Evolutionary conservation across 148 eudicot genomes (phyloP).

Genomic region (Silene latifolia): DNA sequence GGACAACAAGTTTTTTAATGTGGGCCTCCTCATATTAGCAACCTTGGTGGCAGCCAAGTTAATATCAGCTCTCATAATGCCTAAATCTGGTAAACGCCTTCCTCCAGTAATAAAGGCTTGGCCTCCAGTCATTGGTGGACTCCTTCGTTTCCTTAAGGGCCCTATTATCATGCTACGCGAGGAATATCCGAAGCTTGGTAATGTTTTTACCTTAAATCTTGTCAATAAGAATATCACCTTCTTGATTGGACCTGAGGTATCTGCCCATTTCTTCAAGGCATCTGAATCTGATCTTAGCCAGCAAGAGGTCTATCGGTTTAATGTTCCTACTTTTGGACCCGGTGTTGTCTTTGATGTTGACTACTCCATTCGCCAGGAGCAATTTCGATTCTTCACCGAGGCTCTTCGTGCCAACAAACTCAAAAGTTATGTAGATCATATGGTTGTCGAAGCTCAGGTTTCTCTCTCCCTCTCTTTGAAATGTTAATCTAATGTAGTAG

Average conservation of each 20-base stretch:
- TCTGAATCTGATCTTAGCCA: conserved; percentile 90
- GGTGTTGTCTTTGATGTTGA: conserved; percentile 98
- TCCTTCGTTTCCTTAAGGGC: conserved; percentile 65
- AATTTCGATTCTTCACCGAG: conserved; percentile 93
- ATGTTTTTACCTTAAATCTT: conserved; percentile 77
- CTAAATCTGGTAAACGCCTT: conserved; percentile 56
- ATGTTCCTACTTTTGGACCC: conserved; percentile 94
- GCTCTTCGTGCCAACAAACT: conserved; percentile 78
- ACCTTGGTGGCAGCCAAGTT: conserved; percentile 68
- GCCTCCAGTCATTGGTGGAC: conserved; percentile 71
- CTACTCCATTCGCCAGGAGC: conserved; percentile 80
- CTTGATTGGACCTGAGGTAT: conserved; percentile 91
- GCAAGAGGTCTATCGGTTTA: conserved; percentile 91
- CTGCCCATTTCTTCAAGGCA: conserved; percentile 95
- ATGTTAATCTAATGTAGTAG: no score
- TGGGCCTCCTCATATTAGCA: conserved; percentile 59
- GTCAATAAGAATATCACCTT: conserved; percentile 77
- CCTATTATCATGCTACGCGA: conserved; percentile 80
- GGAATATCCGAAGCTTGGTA: conserved; percentile 88
- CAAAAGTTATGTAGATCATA: conserved; percentile 83
- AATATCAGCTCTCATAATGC: conserved; percentile 45
- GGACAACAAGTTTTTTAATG: conserved; percentile 41
- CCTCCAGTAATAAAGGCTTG: conserved; percentile 67
- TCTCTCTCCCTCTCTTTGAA: no score
- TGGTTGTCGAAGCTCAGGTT: conserved; percentile 92